Percentiles rank a stretch among this genome's conserved stretches.
Evolutionary conservation across 2,329 filamentous ascomycete species (phyloP).

Genomic region (Colletotrichum liriopes): DNA sequence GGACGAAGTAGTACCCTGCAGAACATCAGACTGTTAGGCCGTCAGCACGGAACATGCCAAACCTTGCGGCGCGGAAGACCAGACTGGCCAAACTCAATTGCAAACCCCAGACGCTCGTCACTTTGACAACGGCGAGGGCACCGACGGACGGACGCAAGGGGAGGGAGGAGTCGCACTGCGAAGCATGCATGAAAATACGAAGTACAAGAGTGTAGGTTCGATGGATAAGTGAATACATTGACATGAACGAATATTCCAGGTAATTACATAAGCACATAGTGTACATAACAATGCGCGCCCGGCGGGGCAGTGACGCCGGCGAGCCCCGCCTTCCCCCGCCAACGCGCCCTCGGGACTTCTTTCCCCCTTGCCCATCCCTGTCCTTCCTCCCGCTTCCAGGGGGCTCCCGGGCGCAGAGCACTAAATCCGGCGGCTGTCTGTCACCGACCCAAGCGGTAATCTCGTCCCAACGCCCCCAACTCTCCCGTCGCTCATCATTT

Average conservation of each 20-base stretch:
- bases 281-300: too few species aligned
- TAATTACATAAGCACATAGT: too few species aligned
- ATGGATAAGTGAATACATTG: too few species aligned
- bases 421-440: constrained; percentile 34
- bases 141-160: too few species aligned
- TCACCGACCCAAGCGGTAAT: constrained; percentile 26
- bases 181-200: too few species aligned
- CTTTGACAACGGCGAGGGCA: too few species aligned
- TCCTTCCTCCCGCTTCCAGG: constrained; percentile 22
- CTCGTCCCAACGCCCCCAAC: constrained; percentile 16
- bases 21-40: too few species aligned
- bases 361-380: constrained; percentile 18
- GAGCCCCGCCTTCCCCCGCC: constrained; percentile 30
- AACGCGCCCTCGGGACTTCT: constrained; percentile 8
- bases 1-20: too few species aligned
- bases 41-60: not conserved
- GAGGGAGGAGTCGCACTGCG: too few species aligned
- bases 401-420: constrained; percentile 22
- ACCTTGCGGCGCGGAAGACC: not conserved
- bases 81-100: constrained; percentile 2
- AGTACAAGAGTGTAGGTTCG: too few species aligned
- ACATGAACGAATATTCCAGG: too few species aligned
- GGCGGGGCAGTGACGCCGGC: constrained; percentile 16
- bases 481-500: constrained; percentile 6
- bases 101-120: not conserved